Evolutionary conservation across 352 stramenopile genomes (phyloP), one percentile per base, ranked within the genome.

Genomic region (Pythium diclinum): DNA sequence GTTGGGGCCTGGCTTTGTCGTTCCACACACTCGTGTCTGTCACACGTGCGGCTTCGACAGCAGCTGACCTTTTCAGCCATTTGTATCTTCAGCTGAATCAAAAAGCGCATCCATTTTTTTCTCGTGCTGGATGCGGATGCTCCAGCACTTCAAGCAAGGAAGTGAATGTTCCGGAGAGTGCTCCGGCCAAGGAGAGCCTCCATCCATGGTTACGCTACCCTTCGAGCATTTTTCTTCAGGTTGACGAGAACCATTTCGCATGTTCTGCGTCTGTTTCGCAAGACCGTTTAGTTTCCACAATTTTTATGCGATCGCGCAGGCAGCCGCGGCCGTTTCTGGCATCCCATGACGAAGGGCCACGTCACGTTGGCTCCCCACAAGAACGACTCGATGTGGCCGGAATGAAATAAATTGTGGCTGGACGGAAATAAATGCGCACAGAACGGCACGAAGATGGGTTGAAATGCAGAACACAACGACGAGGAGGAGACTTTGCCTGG

Each of bases 281-380:
- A 47, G 40, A 47, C 40, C 40, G 40, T 47, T 47, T 47, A 47
- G 40, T 47, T 47, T 47, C 40, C 40, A 47, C 40, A 47, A 47
- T 47, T 47, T 47, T 47, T 16, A 47, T 47, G 40, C 8, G 40
- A 47, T 47, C 5, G 16, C 40, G 17, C 40, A 23, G 40, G 40
- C 40, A 47, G 40, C 40, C 40, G 40, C 40, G 14, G 40, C 40
- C 40, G 40, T 47, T 47, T 47, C 40, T 23, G 40, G 17, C 13
- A 17, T 42, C 36, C 0, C 13, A 6, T 19, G 38, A 46, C 38
- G 38, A 46, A 46, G 38, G 5, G 38, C 16, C 17, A 10, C 40
- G 17, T 23, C 16, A 23, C 40, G 40, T 23, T 23, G 17, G 16
- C 40, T n/a, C 17, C 5, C 40, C 40, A 21, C 40, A 47, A 6